Percentiles rank a stretch among this genome's conserved stretches.
phyloP scores from a whole-genome alignment of 345 rosid species.

The Eucalyptus curtisii region DNA sequence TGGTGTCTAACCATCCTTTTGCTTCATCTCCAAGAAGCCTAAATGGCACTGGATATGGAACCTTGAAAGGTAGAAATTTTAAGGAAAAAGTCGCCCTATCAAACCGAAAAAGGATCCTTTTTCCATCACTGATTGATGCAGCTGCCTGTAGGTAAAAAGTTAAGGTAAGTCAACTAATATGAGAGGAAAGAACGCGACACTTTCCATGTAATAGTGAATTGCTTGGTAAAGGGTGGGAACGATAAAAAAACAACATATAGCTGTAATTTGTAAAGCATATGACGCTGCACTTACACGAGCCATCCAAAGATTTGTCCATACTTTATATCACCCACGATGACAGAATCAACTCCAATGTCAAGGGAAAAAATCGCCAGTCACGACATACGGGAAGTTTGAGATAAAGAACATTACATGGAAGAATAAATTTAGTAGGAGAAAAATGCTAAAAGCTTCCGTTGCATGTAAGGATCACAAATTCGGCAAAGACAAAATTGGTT shows the following conservation, averaged over 20 bases:
- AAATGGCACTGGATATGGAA: conserved; percentile 96
- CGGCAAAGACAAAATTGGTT: neutral
- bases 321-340: neutral
- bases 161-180: neutral
- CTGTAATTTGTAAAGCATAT: neutral
- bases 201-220: neutral
- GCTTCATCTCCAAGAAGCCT: conserved; percentile 96
- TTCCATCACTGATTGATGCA: conserved; percentile 54
- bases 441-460: neutral
- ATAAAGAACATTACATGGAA: neutral
- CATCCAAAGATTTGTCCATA: neutral
- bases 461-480: neutral
- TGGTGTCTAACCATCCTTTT: conserved; percentile 87
- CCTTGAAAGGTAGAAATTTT: conserved; percentile 80
- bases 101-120: conserved; percentile 57
- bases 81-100: conserved; percentile 76
- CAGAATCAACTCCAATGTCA: neutral
- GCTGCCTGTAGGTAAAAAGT: conserved; percentile 40
- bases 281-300: neutral
- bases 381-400: neutral
- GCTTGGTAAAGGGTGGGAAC: neutral
- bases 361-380: neutral
- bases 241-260: neutral
- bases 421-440: neutral
- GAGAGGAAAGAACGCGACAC: neutral